These are phyloP conservation scores for Diaporthe destruens DNA, from an alignment of 2,329 filamentous ascomycete genomes.

Conservation along the genomic window DNA sequence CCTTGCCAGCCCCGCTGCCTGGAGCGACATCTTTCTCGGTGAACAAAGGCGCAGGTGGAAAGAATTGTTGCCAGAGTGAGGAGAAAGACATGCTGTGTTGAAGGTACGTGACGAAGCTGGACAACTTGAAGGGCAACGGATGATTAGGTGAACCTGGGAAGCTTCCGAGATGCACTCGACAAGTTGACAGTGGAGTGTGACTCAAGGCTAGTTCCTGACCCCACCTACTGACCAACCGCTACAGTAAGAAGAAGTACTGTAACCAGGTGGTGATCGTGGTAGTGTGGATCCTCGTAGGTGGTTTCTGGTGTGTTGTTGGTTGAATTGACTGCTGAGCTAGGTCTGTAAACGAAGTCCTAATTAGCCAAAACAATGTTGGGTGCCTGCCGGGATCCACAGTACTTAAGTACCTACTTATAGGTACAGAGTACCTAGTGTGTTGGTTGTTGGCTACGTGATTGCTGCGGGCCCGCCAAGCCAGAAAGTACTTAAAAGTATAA, in stretches of 20 bases:
- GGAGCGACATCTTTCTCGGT: conserved; percentile 24
- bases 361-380: no score
- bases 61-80: conserved; percentile 28
- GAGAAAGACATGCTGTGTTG: conserved; percentile 15
- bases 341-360: no score
- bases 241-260: no score
- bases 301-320: not conserved
- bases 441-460: conserved; percentile 12
- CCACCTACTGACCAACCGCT: no score
- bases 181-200: not conserved
- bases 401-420: no score
- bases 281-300: no score
- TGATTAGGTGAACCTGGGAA: conserved; percentile 8
- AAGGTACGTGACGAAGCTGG: conserved; percentile 20
- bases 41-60: conserved; percentile 24
- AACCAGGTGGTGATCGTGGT: not conserved
- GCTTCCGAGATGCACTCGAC: conserved; percentile 14
- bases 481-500: no score
- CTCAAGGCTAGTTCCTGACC: no score
- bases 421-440: no score
- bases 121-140: not conserved
- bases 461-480: conserved; percentile 7
- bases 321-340: no score
- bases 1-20: conserved; percentile 15
- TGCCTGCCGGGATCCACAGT: no score